Percentiles rank a stretch among this genome's conserved stretches.
These are phyloP conservation scores for Pseudogymnoascus sp. DNA, from an alignment of 2,329 filamentous ascomycete species.

Conservation along the genomic window DNA sequence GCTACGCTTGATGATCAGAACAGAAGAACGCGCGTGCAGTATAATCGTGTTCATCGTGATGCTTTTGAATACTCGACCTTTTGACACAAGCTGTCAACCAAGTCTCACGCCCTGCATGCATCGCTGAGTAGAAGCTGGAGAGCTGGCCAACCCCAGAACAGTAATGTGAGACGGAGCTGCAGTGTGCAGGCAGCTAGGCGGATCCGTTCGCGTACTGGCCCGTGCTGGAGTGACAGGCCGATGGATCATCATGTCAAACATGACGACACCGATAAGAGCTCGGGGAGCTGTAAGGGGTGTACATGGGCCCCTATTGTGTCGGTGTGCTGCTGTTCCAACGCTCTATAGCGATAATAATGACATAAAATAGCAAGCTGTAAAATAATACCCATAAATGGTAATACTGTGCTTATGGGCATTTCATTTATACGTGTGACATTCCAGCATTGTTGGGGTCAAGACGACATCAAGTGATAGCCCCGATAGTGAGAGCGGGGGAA, in stretches of 20 bases:
- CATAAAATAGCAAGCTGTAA: background rate
- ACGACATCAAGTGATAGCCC: background rate
- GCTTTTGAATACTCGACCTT: background rate
- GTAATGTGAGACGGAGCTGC: slow-evolving; percentile 4
- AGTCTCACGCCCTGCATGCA: background rate
- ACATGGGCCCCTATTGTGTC: background rate
- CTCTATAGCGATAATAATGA: background rate
- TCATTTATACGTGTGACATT: background rate
- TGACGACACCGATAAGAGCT: slow-evolving; percentile 8
- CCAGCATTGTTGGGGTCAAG: background rate
- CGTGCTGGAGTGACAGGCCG: background rate
- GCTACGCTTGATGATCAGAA: background rate
- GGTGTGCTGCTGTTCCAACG: background rate
- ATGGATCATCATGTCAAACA: background rate
- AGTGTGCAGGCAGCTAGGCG: background rate
- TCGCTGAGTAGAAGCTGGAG: background rate
- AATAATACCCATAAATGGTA: background rate
- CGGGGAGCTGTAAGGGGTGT: slow-evolving; percentile 1
- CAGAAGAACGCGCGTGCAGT: background rate
- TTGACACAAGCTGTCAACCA: background rate
- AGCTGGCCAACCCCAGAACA: background rate
- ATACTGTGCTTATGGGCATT: background rate
- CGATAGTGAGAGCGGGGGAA: slow-evolving; percentile 2
- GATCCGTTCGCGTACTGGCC: slow-evolving; percentile 2
- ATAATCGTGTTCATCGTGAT: background rate